phyloP scores from a whole-genome alignment of 495 filamentous ascomycete genomes.

The Podospora appendiculata region DNA sequence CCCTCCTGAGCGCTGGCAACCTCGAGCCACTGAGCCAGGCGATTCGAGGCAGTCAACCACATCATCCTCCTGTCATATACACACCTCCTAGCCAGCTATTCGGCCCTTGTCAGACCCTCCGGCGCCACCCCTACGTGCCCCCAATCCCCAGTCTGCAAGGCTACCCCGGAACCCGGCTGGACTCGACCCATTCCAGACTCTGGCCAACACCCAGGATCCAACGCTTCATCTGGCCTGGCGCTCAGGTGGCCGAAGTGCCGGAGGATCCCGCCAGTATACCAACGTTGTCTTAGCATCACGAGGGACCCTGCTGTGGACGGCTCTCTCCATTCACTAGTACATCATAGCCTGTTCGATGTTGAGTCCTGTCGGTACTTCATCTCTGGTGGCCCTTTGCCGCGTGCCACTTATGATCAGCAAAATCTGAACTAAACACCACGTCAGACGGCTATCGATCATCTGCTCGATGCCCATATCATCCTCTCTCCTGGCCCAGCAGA shows the following conservation, averaged over 20 bases:
- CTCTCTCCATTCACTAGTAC: too few species aligned
- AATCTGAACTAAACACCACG: too few species aligned
- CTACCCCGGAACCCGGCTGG: slow-evolving; percentile 5
- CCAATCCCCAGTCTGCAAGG: slow-evolving; percentile 2
- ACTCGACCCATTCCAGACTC: slow-evolving; percentile 5
- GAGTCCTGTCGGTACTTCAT: too few species aligned
- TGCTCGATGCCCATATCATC: too few species aligned
- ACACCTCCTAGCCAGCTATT: slow-evolving; percentile 7
- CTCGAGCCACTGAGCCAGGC: background rate
- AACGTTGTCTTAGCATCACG: too few species aligned
- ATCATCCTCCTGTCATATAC: slow-evolving; percentile 3
- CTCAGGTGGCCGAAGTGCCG: background rate
- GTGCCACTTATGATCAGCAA: too few species aligned
- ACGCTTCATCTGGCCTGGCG: background rate
- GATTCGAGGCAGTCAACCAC: background rate
- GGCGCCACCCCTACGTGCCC: background rate
- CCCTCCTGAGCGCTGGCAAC: background rate
- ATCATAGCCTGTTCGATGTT: too few species aligned
- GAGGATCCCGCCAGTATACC: too few species aligned
- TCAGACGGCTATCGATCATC: too few species aligned
- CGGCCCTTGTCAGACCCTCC: slow-evolving; percentile 4
- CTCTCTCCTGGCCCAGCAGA: too few species aligned
- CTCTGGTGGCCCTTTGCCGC: too few species aligned
- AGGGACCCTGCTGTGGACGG: too few species aligned
- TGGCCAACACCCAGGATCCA: background rate